These are phyloP conservation scores for Haemoproteus tartakovskyi DNA, from an alignment of 169 alveolate species.

Conservation along the genomic window DNA sequence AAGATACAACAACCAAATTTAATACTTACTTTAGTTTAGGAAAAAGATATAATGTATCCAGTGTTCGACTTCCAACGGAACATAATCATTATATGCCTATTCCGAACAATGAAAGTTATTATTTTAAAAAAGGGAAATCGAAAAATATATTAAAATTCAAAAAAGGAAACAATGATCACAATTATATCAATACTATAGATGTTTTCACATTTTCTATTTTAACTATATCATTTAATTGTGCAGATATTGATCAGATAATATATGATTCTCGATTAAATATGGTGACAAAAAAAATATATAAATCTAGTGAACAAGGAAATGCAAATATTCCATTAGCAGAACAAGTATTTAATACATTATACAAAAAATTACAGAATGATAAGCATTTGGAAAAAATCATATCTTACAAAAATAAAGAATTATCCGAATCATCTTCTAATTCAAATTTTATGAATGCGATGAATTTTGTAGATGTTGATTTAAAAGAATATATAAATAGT, in stretches of 20 bases:
- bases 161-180: not conserved
- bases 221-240: conserved; percentile 27
- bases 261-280: not conserved
- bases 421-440: not conserved
- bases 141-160: no score
- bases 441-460: not conserved
- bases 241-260: conserved; percentile 47
- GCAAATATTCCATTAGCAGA: no score
- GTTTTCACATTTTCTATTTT: conserved; percentile 11
- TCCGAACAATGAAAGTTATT: no score
- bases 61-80: no score
- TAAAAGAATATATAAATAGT: not conserved
- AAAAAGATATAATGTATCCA: no score
- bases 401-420: not conserved
- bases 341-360: no score
- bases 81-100: no score
- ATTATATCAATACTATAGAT: not conserved
- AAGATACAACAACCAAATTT: not conserved
- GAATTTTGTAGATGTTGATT: conserved; percentile 1
- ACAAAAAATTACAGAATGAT: conserved; percentile 21
- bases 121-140: no score
- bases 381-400: conserved; percentile 18
- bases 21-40: no score
- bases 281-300: not conserved
- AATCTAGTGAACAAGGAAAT: no score